Conservation (phyloP, 768 basidiomycete species). For the Russula dissimulans region DNA sequence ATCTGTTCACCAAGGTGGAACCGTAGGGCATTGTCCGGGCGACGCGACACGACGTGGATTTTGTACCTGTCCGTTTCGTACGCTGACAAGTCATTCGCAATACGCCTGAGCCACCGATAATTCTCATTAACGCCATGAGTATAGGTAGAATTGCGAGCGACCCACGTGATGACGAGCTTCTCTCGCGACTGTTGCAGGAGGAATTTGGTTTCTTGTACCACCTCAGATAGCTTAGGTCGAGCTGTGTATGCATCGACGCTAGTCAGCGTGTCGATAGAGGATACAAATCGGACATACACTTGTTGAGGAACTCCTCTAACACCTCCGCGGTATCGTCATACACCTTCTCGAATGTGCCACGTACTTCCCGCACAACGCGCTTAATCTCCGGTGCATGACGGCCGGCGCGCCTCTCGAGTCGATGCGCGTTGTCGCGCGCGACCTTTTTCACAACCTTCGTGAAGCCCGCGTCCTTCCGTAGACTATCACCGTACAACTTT, state of each 20-base stretch:
- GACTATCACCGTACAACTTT: slow-evolving; percentile 85
- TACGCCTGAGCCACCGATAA: slow-evolving; percentile 41
- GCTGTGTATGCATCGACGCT: slow-evolving; percentile 37
- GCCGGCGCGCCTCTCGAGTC: slow-evolving; percentile 68
- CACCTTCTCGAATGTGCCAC: slow-evolving; percentile 91
- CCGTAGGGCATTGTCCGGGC: slow-evolving; percentile 40
- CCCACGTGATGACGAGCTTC: slow-evolving; percentile 85
- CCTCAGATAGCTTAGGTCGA: slow-evolving; percentile 79
- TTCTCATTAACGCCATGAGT: background rate
- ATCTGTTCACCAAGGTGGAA: slow-evolving; percentile 94
- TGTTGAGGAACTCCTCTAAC: slow-evolving; percentile 88
- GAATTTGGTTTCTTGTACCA: slow-evolving; percentile 88
- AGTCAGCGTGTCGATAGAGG: background rate
- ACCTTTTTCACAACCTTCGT: slow-evolving; percentile 97
- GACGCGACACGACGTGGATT: slow-evolving; percentile 48
- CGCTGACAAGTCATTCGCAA: slow-evolving; percentile 71
- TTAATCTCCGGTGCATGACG: slow-evolving; percentile 75
- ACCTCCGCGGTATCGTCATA: slow-evolving; percentile 89
- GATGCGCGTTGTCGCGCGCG: slow-evolving; percentile 70
- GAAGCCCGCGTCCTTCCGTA: slow-evolving; percentile 94
- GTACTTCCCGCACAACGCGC: slow-evolving; percentile 82
- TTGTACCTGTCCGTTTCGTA: slow-evolving; percentile 78
- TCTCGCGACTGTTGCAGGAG: slow-evolving; percentile 87
- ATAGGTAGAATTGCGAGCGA: slow-evolving; percentile 7
- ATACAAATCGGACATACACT: slow-evolving; percentile 48